Base-by-base conservation (phyloP, 176 grass and related monocot species). In the Hsuehochloa calcarea region DNA sequence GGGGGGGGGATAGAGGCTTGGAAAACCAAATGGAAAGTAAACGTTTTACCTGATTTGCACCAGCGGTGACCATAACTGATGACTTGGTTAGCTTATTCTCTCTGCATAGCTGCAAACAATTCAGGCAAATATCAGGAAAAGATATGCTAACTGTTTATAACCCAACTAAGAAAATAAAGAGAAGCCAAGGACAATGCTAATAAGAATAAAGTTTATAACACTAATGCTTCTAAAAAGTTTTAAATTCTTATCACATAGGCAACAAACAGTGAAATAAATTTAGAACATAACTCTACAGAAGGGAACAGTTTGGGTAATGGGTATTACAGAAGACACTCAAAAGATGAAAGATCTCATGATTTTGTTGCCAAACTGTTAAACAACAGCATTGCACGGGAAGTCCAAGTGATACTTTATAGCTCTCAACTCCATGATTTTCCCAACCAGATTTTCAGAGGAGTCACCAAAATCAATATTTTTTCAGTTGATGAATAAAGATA, bases 61-160 rank as follows among this genome's bases (percentile, higher is more conserved):
- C 97, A 64, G 93, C 92, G 6, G 97, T 99, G 31, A 99, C 97
- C 97, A 99, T 96, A 85, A 99, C 88, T 22, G 92, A 92, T 39
- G 93, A 96, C 50, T 99, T 96, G 2, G 62, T 91, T 77, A 96
- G 85, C 65, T 96, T 96, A 75, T 99, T 99, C 87, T 99, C 97
- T 25, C 40, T 91, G 8, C 23, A 59, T 78, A 99, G 59, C 97
- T 99, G 86, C 86, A 89, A 85, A 72, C 34, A 60, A 20, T 64
- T 45, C 8, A 62, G n/a, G n/a, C 35, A 64, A 71, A 86, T 19
- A 77, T 90, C 35, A 90, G 55, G 51, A 40, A 76, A 77, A 62
- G 8, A 71, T 75, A 80, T 37, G 6, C 2, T 6, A 82, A 6
- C 40, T 70, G 40, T 55, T 68, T 20, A 40, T 65, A 37, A 65